Evolutionary conservation across 306 rosid species (phyloP).

Genomic region (Cicer pinnatifidum): DNA sequence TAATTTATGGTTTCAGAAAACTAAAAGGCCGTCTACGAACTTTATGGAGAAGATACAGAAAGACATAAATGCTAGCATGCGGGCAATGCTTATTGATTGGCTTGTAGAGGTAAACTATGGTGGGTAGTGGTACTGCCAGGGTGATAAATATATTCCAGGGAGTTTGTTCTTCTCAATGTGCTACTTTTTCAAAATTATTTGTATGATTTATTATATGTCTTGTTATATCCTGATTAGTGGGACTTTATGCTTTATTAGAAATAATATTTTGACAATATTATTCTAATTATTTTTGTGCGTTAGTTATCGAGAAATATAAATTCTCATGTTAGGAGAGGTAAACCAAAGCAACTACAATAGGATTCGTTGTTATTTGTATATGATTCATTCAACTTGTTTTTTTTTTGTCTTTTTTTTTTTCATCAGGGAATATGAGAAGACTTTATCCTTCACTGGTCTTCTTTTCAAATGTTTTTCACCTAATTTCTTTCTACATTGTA

Average conservation of each 20-base stretch:
- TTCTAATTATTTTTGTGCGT: constrained; percentile 2
- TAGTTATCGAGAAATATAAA: not conserved
- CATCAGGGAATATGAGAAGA: constrained; percentile 6
- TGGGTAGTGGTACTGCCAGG: constrained; percentile 42
- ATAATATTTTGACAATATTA: constrained; percentile 15
- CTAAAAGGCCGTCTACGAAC: constrained; percentile 74
- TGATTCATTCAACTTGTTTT: not conserved
- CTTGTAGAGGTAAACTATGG: constrained; percentile 77
- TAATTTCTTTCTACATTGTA: constrained; percentile 44
- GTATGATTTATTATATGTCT: not conserved
- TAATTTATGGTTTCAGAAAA: constrained; percentile 50
- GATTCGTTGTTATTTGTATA: not conserved
- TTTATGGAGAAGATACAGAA: constrained; percentile 82
- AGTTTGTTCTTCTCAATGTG: constrained; percentile 17
- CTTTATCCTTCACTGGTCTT: not conserved
- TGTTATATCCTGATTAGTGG: constrained; percentile 20
- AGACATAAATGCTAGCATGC: constrained; percentile 79
- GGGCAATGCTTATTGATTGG: constrained; percentile 81
- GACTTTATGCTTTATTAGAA: constrained; percentile 7
- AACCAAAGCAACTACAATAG: not conserved
- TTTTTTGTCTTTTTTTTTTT: not conserved
- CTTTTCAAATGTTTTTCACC: constrained; percentile 17
- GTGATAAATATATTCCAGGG: constrained; percentile 26
- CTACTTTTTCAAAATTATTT: not conserved
- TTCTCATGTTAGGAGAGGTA: constrained; percentile 2